Evolutionary conservation across 192 early-diverging fungal genomes (phyloP), one percentile per base, ranked within the genome.

Genomic region (Rhizophagus clarus): DNA sequence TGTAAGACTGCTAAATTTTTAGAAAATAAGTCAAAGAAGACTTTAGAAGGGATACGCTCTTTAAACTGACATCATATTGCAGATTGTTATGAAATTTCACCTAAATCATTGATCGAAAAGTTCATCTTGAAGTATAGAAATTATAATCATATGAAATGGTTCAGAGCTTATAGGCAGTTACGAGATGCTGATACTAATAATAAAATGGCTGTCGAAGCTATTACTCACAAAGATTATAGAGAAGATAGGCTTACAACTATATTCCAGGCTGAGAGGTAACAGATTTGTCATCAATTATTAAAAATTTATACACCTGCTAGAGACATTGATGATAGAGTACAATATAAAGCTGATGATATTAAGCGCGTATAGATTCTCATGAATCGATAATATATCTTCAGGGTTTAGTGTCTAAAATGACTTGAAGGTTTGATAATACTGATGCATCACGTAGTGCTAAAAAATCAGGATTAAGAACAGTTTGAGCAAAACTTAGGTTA

Each of bases 321-420:
- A 74, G 72, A 74, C 60, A 74, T 74, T 74, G 72, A 74, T 28
- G 72, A 74, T 74, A 11, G 72, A 56, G 29, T 60, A 60, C 29
- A 24, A 74, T 74, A 74, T 74, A 74, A 74, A 74, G 51, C 37
- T 29, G 28, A 60, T 60, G n/a, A 28, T 51, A 32, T 74, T 6
- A 74, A 74, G 29, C 24, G 28, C 37, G 47, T 20, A 60, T 74
- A 56, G 37, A 74, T 11, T 74, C 47, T 2, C 6, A 26, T 20
- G 72, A 74, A 56, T 74, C 24, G 3, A 74, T 74, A 74, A 7
- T 29, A 74, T 74, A 74, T 40, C 72, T 74, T 49, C 72, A 74
- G 51, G 34, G 56, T 24, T 74, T 74, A 60, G 24, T 74, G 4
- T 51, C 72, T 37, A 74, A 74, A 74, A 74, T 74, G 72, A 26